Evolutionary conservation across 768 basidiomycete genomes (phyloP), one percentile per base, ranked within the genome.

Genomic region (Suillus luteus): DNA sequence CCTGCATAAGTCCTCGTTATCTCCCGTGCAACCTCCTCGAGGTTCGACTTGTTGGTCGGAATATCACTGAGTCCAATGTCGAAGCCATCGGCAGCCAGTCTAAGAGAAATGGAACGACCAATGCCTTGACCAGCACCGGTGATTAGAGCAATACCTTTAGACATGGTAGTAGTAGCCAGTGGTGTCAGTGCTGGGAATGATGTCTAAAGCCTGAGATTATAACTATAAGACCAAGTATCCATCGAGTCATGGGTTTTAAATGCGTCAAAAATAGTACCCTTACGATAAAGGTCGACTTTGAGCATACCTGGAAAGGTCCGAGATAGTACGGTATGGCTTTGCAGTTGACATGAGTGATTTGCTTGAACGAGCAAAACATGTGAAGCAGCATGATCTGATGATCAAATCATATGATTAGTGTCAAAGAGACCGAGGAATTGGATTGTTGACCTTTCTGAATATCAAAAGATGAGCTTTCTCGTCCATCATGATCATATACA

Each of bases 121-220:
- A 70, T 62, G 11, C 68, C 71, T 31, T 68, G 73, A 11, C 69
- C 78, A 9, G 75, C 75, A 22, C 76, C 77, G 1, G 78, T 78
- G 48, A 79, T 61, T 12, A 78, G 69, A 2, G 75, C 79, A n/a
- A 76, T 55, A 24, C 76, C 70, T 66, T 71, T 72, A 46, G 40
- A 22, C 55, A 57, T 57, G 55, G 24, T 57, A 40, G 38, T 57
- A 38, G 24, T 57, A 40, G 38, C 24, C 24, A 40, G 24, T 10
- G 37, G 22, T 40, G 24, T 57, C 22, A 57, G 38, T 27, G 38
- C 17, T 40, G 38, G 55, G 38, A 57, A 40, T 27, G 9, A 24
- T 57, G 31, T 38, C 22, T 17, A 17, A 15, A 19, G 22, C 38
- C 55, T 40, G 38, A 24, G 38, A 10, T 38, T 57, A 57, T 38